Base-by-base conservation (phyloP, 768 basidiomycete genomes). In the Kwoniella dejecticola region DNA sequence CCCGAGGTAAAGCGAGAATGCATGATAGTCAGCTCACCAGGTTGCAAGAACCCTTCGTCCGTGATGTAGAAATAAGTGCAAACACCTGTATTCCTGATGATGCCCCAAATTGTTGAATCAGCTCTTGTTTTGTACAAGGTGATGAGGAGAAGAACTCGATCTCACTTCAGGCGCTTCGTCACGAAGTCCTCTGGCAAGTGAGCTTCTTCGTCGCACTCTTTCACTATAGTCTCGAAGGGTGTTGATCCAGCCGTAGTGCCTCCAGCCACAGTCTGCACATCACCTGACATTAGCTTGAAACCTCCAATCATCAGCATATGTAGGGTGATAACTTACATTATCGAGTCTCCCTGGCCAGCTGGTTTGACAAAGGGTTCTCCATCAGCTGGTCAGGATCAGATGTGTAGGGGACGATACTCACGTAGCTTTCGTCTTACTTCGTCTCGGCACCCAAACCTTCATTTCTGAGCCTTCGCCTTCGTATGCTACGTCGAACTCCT, bases 171-270 rank as follows among this genome's bases (percentile, higher is more conserved):
- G 62, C 87, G 80, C 21, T 82, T 80, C 48, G 83, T 81, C 11
- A 90, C 85, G 45, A 91, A 74, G n/a, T 81, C 77, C 52, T 87
- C 87, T 2, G 82, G 81, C 23, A 97, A 82, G 67, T 88, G 91
- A 1, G 93, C 95, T 77, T 99, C 95, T 74, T 98, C 95, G 83
- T 86, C 87, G 56, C 90, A 88, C 77, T 97, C 95, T 74, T 95
- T 96, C 36, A 94, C 83, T 44, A 97, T 80, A 1, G 86, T 83
- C 48, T 92, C 88, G 48, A 89, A 85, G 3, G 84, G 79, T 0
- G 83, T 73, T 80, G 88, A 86, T 0, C 92, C 90, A 19, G 87
- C 85, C 0, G 91, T 86, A 30, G 95, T 93, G 2, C 95, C 95
- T 0, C 95, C 95, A 2, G 93, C 93, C 42, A 80, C 77, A 13